These are phyloP conservation scores for Cryptococcus sp. DNA, from an alignment of 1,284 basidiomycete species.

Conservation along the genomic window DNA sequence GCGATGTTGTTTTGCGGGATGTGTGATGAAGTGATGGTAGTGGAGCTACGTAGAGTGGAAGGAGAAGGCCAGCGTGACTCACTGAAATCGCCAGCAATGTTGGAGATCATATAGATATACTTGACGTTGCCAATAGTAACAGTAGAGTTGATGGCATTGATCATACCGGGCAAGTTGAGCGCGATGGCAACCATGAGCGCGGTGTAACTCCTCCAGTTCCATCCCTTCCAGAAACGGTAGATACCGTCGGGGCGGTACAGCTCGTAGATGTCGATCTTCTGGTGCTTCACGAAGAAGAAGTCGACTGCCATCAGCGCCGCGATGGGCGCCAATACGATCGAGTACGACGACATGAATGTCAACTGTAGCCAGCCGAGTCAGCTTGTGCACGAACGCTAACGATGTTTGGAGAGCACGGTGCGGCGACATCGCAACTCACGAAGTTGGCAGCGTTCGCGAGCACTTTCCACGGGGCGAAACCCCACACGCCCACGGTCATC, in stretches of 20 bases:
- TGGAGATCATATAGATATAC: conserved; percentile 54
- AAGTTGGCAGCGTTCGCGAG: conserved; percentile 38
- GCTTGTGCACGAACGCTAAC: not conserved
- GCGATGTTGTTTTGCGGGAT: not conserved
- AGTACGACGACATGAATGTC: conserved; percentile 48
- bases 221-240: conserved; percentile 55
- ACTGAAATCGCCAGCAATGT: conserved; percentile 30
- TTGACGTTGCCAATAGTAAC: conserved; percentile 63
- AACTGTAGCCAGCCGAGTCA: conserved; percentile 14
- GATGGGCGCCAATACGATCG: conserved; percentile 47
- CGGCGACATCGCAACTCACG: conserved; percentile 9
- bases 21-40: not conserved
- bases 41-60: not conserved
- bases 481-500: conserved; percentile 70
- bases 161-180: conserved; percentile 70
- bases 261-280: conserved; percentile 41
- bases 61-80: conserved; percentile 9
- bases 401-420: not conserved
- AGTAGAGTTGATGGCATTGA: conserved; percentile 51
- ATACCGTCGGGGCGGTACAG: conserved; percentile 40
- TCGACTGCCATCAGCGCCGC: conserved; percentile 42
- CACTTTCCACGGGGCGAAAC: conserved; percentile 48
- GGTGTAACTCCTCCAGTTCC: conserved; percentile 66
- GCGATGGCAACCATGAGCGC: conserved; percentile 66
- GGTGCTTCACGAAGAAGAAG: conserved; percentile 39